These are phyloP conservation scores for Cryptococcus floricola DNA, from an alignment of 1,284 basidiomycete species.

Conservation along the genomic window DNA sequence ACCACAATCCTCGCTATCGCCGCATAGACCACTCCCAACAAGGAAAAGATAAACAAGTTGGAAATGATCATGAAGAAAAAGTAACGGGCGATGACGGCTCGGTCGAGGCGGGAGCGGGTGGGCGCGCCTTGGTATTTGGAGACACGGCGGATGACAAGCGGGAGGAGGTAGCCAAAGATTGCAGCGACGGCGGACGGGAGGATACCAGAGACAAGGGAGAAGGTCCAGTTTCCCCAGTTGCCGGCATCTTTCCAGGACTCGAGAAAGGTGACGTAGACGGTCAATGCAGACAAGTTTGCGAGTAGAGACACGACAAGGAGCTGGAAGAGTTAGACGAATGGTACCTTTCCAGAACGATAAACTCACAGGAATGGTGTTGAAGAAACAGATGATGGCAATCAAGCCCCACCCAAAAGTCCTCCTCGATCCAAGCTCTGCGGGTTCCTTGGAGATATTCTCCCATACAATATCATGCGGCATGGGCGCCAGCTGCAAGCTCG, in stretches of 20 bases:
- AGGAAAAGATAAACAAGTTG: constrained; percentile 76
- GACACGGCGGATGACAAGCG: constrained; percentile 79
- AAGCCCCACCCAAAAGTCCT: constrained; percentile 69
- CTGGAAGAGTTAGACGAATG: constrained; percentile 6
- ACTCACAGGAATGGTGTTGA: constrained; percentile 76
- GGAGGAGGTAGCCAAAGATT: constrained; percentile 70
- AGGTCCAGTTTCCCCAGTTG: constrained; percentile 52
- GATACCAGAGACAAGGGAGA: constrained; percentile 78
- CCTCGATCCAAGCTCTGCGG: constrained; percentile 63
- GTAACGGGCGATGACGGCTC: constrained; percentile 83
- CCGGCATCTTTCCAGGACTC: constrained; percentile 62
- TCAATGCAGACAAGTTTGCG: constrained; percentile 48
- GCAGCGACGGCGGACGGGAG: constrained; percentile 81
- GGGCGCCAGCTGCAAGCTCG: constrained; percentile 39
- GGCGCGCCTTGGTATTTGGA: constrained; percentile 62
- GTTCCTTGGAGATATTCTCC: constrained; percentile 75
- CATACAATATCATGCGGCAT: constrained; percentile 59
- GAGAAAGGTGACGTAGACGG: constrained; percentile 67
- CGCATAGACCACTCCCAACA: constrained; percentile 85
- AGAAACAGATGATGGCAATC: constrained; percentile 72
- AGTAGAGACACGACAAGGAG: constrained; percentile 41
- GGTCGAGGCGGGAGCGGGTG: constrained; percentile 73
- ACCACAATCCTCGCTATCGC: constrained; percentile 61
- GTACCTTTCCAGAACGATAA: not conserved
- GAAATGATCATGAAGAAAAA: constrained; percentile 82